Conservation (phyloP, 768 basidiomycete species). For the Erythrobasidium yunnanense region DNA sequence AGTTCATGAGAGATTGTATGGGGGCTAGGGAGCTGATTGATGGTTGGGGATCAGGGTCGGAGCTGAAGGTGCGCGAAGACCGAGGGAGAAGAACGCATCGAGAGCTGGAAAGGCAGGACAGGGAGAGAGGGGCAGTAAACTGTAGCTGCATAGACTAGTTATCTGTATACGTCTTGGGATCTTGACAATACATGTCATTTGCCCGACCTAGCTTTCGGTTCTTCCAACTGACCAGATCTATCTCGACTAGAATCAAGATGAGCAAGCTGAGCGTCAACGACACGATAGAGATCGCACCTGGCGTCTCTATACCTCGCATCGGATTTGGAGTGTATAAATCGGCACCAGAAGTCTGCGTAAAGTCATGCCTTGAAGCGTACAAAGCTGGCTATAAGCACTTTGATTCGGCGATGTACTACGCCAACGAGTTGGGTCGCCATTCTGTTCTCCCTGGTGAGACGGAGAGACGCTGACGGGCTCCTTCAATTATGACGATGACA, state of each 20-base stretch:
- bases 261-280: background rate
- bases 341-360: slow-evolving; percentile 12
- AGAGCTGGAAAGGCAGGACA: background rate
- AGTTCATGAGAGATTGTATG: background rate
- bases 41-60: slow-evolving; percentile 20
- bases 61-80: slow-evolving; percentile 19
- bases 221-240: background rate
- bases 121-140: background rate
- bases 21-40: background rate
- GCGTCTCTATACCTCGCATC: slow-evolving; percentile 15
- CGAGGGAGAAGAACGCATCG: background rate
- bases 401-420: slow-evolving; percentile 25
- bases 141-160: background rate
- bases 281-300: slow-evolving; percentile 19
- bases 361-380: slow-evolving; percentile 21
- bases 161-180: background rate
- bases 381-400: slow-evolving; percentile 27
- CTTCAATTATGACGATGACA: background rate
- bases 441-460: background rate
- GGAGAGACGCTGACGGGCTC: background rate
- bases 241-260: background rate
- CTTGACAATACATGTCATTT: background rate
- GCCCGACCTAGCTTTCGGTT: background rate
- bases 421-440: slow-evolving; percentile 16
- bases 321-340: slow-evolving; percentile 22